A percentile compares a stretch with the other conserved stretches of the same genome.
These are phyloP conservation scores for Pogostemon cablin DNA, from an alignment of 257 asterid species.

Conservation along the genomic window DNA sequence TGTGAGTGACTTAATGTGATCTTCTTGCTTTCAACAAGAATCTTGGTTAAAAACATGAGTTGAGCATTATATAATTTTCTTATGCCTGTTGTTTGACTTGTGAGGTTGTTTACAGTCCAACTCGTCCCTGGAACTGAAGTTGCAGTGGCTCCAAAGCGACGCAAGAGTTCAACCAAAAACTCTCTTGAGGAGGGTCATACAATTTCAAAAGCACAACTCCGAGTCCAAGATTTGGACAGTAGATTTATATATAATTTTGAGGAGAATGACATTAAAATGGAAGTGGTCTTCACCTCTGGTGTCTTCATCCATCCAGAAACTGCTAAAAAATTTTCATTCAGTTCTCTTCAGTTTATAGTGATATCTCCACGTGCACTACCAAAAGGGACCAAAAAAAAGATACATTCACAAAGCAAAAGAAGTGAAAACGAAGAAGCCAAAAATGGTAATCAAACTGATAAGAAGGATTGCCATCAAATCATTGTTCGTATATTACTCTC, in stretches of 20 bases:
- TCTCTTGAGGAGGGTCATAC: conserved; percentile 42
- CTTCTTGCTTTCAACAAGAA: conserved; percentile 23
- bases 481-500: conserved; percentile 61
- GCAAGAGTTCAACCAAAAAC: conserved; percentile 55
- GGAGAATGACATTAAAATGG: conserved; percentile 58
- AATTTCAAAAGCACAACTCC: conserved; percentile 63
- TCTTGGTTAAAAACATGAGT: conserved; percentile 15
- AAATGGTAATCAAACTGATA: conserved; percentile 42
- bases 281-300: conserved; percentile 72
- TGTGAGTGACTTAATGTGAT: conserved; percentile 9
- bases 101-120: conserved; percentile 63
- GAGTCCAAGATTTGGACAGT: conserved; percentile 70
- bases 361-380: conserved; percentile 56
- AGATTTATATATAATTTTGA: conserved; percentile 49
- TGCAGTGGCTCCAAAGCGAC: conserved; percentile 94
- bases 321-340: conserved; percentile 60
- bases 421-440: conserved; percentile 52
- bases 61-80: conserved; percentile 15
- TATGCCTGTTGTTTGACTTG: conserved; percentile 35
- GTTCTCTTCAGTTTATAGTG: conserved; percentile 61
- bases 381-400: conserved; percentile 53
- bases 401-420: conserved; percentile 44
- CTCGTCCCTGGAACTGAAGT: conserved; percentile 96
- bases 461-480: conserved; percentile 43
- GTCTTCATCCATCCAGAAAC: conserved; percentile 86